Percentiles rank a stretch among this genome's conserved stretches.
phyloP scores from a whole-genome alignment of 1,284 basidiomycete species.

The Filobasidium uniguttulatum region DNA sequence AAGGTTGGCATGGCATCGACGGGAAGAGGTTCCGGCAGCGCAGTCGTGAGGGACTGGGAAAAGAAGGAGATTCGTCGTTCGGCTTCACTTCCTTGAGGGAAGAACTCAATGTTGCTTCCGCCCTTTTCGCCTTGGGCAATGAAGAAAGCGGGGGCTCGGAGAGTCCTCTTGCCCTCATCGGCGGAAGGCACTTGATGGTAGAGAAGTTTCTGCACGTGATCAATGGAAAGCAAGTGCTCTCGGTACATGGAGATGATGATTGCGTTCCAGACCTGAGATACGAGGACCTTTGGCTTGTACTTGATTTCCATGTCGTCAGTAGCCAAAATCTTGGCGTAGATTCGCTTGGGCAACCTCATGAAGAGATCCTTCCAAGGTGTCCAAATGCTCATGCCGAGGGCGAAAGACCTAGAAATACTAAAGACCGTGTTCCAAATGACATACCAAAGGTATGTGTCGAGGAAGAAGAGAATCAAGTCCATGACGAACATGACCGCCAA shows the following conservation, averaged over 20 bases:
- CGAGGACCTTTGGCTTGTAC: conserved; percentile 94
- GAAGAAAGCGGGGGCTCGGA: conserved; percentile 88
- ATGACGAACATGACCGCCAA: conserved; percentile 92
- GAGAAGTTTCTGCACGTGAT: conserved; percentile 83
- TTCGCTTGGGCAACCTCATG: conserved; percentile 79
- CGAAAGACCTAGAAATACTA: conserved; percentile 78
- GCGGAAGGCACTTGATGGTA: conserved; percentile 84
- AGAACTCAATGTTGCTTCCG: conserved; percentile 69
- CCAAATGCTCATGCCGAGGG: conserved; percentile 84
- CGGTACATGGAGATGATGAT: conserved; percentile 99
- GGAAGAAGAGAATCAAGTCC: conserved; percentile 86
- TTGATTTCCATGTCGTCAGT: conserved; percentile 87
- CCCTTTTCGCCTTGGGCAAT: conserved; percentile 75
- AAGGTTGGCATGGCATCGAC: conserved; percentile 96
- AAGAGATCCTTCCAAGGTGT: conserved; percentile 95
- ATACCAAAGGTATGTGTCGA: conserved; percentile 94
- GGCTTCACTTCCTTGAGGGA: conserved; percentile 80
- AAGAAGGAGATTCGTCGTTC: conserved; percentile 94
- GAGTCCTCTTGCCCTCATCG: conserved; percentile 67
- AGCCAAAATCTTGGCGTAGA: conserved; percentile 83
- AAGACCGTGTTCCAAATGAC: conserved; percentile 91
- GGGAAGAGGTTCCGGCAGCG: conserved; percentile 74
- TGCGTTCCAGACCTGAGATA: conserved; percentile 95
- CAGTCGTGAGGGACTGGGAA: conserved; percentile 79
- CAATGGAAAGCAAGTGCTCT: conserved; percentile 87